These are phyloP conservation scores for Naegleria fowleri DNA, from an alignment of 208 protist genomes.

Conservation along the genomic window DNA sequence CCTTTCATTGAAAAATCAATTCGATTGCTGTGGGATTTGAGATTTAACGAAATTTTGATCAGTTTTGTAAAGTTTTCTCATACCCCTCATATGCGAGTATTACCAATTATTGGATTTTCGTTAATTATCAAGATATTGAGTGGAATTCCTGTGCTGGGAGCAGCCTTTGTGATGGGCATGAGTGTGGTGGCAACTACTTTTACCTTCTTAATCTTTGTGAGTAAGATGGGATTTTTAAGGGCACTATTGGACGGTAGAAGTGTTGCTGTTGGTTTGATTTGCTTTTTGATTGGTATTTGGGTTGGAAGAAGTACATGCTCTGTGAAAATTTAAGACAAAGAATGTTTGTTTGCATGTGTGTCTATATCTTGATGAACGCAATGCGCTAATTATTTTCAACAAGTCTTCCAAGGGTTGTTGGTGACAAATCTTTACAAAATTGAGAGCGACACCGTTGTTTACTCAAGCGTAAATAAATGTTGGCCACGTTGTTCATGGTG, in stretches of 20 bases:
- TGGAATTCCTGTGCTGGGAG: background rate
- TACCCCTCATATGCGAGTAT: background rate
- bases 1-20: background rate
- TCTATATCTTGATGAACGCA: too few relatives aligned
- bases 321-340: too few relatives aligned
- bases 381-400: too few relatives aligned
- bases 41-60: background rate
- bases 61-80: background rate
- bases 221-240: background rate
- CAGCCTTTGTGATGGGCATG: background rate
- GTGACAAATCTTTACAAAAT: too few relatives aligned
- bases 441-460: too few relatives aligned
- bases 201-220: background rate
- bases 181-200: too few relatives aligned
- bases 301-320: background rate
- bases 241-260: background rate
- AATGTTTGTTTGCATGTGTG: too few relatives aligned
- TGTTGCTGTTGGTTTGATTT: background rate
- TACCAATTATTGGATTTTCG: background rate
- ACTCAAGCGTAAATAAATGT: too few relatives aligned
- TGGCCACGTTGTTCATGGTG: too few relatives aligned
- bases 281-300: background rate
- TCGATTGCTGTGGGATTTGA: background rate
- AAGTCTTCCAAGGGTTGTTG: too few relatives aligned
- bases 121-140: background rate